Evolutionary conservation across 179 eudicot genomes (phyloP), one percentile per base, ranked within the genome.

Genomic region (Silene noctiflora): DNA sequence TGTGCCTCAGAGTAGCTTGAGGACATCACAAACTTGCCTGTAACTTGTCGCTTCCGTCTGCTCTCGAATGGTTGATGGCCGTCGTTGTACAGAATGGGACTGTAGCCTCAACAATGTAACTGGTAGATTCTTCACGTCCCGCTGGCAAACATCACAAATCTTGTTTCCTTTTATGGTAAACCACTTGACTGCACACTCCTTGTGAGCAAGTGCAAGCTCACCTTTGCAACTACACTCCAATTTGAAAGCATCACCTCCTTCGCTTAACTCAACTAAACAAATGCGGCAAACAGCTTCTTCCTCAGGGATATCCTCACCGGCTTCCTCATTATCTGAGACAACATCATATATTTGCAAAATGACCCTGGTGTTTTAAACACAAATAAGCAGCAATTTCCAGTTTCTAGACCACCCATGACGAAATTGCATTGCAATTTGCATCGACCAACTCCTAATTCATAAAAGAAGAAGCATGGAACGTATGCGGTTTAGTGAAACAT

Each of bases 271-370:
- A 35, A 90, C 84, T 4, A 92, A 87, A 86, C 98, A 94, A 56
- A 94, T 94, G 81, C 97, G 87, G 75, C 98, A 94, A 74, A 94
- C 96, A 22, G 97, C 97, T 82, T 94, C 98, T 83, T 92, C 98
- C 84, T 94, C 97, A 1, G 91, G 92, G 72, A 94, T 94, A 74
- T 92, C 98, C 80, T 94, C 96, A 66, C 86, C 92, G 19, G 75
- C 67, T 33, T 42, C 69, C 59, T 67, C 78, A 60, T 59, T 48
- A 46, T 69, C 84, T 82, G 44, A n/a, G 42, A 59, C 35, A 58
- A 24, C 39, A 68, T 11, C 20, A 67, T 12, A 67, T 19, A 35
- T 33, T 19, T 19, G 13, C 58, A 46, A 46, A 67, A 44, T 19
- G 31, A 12, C 17, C 44, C 44, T 6, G 7, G 46, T 39, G 46